phyloP scores from a whole-genome alignment of 2,329 filamentous ascomycete genomes.

The Fusarium sp. region DNA sequence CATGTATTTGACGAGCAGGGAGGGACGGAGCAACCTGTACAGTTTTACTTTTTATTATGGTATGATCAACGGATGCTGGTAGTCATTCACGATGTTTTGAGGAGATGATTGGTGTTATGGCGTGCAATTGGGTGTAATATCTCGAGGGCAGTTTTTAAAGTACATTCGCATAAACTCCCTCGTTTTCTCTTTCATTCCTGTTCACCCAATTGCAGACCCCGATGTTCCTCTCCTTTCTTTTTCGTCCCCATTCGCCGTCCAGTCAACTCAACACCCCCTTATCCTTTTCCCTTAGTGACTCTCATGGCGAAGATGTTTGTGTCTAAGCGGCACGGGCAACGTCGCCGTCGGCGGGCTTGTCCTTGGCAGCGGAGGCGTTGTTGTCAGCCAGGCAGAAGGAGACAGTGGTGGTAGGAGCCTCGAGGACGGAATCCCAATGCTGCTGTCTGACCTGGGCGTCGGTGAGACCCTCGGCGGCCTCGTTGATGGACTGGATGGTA shows the following conservation, averaged over 20 bases:
- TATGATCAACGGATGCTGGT: background rate
- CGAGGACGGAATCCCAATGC: too few relatives aligned
- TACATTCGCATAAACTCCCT: background rate
- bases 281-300: background rate
- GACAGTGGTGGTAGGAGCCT: too few relatives aligned
- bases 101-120: too few relatives aligned
- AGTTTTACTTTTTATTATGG: background rate
- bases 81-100: too few relatives aligned
- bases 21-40: slow-evolving; percentile 1
- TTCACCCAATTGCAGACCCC: too few relatives aligned
- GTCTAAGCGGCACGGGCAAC: background rate
- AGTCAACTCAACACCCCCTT: too few relatives aligned
- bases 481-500: too few relatives aligned
- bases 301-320: background rate
- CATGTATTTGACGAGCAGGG: slow-evolving; percentile 28
- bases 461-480: background rate
- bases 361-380: background rate
- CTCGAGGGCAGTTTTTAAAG: background rate
- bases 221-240: too few relatives aligned
- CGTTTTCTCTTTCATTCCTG: background rate
- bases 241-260: too few relatives aligned
- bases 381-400: too few relatives aligned
- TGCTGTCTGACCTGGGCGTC: background rate
- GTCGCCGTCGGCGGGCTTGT: background rate
- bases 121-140: too few relatives aligned